Evolutionary conservation across 2,329 filamentous ascomycete genomes (phyloP).

Genomic region (Aspergillus candidus): DNA sequence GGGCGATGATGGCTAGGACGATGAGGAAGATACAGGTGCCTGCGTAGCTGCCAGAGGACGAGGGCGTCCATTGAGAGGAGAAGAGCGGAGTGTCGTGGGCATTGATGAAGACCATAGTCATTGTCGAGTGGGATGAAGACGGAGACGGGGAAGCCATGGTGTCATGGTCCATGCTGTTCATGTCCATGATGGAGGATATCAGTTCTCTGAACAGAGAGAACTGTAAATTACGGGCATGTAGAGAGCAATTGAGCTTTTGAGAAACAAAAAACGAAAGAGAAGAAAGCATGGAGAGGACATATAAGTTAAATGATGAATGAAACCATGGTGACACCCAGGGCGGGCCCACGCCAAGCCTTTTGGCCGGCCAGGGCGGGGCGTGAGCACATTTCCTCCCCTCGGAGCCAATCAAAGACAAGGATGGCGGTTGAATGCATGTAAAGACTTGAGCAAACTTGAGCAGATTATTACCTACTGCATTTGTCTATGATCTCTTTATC

Average conservation of each 20-base stretch:
- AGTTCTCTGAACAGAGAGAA: background rate
- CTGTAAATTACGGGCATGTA: background rate
- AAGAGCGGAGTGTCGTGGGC: constrained; percentile 58
- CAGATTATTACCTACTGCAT: constrained; percentile 8
- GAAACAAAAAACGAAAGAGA: background rate
- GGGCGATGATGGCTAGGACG: constrained; percentile 63
- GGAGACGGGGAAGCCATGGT: constrained; percentile 11
- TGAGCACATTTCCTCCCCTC: constrained; percentile 13
- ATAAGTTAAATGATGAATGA: too few species aligned
- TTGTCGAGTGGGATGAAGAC: constrained; percentile 9
- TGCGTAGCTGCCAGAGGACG: constrained; percentile 64
- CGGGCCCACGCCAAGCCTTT: background rate
- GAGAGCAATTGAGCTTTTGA: background rate
- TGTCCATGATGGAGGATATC: constrained; percentile 9
- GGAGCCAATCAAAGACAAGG: constrained; percentile 5
- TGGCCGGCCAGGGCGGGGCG: constrained; percentile 3
- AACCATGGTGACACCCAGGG: too few species aligned
- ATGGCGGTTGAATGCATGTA: constrained; percentile 1
- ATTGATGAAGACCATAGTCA: constrained; percentile 46
- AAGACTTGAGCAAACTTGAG: constrained; percentile 5
- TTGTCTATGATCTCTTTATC: background rate
- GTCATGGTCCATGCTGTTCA: constrained; percentile 15
- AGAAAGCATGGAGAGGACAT: too few species aligned
- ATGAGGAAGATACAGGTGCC: constrained; percentile 91
- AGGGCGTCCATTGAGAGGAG: constrained; percentile 68